Conservation (phyloP, 345 rosid genomes). For the Eutrema japonicum region DNA sequence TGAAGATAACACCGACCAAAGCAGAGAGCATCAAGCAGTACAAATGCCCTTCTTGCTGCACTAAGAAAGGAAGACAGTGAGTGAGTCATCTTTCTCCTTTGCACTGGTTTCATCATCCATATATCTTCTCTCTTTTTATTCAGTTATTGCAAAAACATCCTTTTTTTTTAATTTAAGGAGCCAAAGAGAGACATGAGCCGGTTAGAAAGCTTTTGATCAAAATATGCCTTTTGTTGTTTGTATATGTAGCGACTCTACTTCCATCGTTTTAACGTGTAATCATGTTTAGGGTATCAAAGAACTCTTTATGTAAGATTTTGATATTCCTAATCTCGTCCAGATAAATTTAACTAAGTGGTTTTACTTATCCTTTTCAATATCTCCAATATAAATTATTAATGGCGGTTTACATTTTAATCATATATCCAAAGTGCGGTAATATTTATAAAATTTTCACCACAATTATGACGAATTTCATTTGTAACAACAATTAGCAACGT, state of each 20-base stretch:
- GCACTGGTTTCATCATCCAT: background rate
- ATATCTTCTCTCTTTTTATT: background rate
- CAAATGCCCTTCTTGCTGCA: slow-evolving; percentile 84
- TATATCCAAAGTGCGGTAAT: too few relatives aligned
- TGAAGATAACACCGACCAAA: slow-evolving; percentile 84
- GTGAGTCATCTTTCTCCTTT: background rate
- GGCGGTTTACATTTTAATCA: too few relatives aligned
- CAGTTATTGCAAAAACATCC: background rate
- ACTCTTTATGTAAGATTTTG: background rate
- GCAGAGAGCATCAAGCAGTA: slow-evolving; percentile 86
- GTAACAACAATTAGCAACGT: too few relatives aligned
- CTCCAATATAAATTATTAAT: too few relatives aligned
- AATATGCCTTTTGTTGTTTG: slow-evolving; percentile 4
- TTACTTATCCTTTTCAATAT: background rate
- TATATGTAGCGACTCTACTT: slow-evolving; percentile 22
- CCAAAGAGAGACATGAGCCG: slow-evolving; percentile 17
- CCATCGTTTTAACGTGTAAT: slow-evolving; percentile 19
- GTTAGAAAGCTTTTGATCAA: slow-evolving; percentile 26
- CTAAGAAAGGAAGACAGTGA: slow-evolving; percentile 61
- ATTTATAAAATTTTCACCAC: too few relatives aligned
- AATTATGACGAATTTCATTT: too few relatives aligned
- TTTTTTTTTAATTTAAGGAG: background rate
- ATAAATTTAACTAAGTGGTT: background rate
- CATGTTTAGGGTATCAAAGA: background rate
- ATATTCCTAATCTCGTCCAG: slow-evolving; percentile 2